phyloP scores from a whole-genome alignment of 305 asterid genomes.

The Solanum aculeatissimum region DNA sequence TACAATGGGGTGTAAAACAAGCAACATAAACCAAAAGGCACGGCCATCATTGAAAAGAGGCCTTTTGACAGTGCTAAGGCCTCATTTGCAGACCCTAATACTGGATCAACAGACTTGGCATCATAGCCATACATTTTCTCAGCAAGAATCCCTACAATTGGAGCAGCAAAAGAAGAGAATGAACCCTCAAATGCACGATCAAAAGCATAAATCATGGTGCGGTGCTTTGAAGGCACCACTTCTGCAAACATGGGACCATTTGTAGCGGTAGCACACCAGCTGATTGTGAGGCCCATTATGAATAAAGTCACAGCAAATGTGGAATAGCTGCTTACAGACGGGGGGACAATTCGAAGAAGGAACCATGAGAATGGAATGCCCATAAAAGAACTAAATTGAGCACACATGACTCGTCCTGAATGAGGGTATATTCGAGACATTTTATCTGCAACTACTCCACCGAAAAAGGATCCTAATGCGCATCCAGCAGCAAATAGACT shows the following conservation, averaged over 20 bases:
- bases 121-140: constrained; percentile 82
- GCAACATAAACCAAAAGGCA: constrained; percentile 72
- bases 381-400: constrained; percentile 82
- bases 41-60: constrained; percentile 76
- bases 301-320: constrained; percentile 62
- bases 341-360: constrained; percentile 66
- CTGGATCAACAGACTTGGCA: constrained; percentile 56
- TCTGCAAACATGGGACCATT: constrained; percentile 96
- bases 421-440: constrained; percentile 64
- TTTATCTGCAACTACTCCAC: constrained; percentile 79
- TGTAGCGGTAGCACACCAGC: constrained; percentile 87
- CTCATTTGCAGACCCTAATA: constrained; percentile 51
- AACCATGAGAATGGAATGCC: constrained; percentile 86
- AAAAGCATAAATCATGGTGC: constrained; percentile 89
- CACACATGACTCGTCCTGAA: constrained; percentile 81
- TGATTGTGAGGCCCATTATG: constrained; percentile 81
- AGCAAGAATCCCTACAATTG: constrained; percentile 73
- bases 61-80: constrained; percentile 79
- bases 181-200: constrained; percentile 91
- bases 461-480: constrained; percentile 76
- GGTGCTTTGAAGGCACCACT: constrained; percentile 83
- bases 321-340: constrained; percentile 44
- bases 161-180: constrained; percentile 87
- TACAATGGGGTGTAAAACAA: constrained; percentile 85
- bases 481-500: constrained; percentile 87